Evolutionary conservation across 2,329 filamentous ascomycete genomes (phyloP).

Genomic region (Colletotrichum costaricense): DNA sequence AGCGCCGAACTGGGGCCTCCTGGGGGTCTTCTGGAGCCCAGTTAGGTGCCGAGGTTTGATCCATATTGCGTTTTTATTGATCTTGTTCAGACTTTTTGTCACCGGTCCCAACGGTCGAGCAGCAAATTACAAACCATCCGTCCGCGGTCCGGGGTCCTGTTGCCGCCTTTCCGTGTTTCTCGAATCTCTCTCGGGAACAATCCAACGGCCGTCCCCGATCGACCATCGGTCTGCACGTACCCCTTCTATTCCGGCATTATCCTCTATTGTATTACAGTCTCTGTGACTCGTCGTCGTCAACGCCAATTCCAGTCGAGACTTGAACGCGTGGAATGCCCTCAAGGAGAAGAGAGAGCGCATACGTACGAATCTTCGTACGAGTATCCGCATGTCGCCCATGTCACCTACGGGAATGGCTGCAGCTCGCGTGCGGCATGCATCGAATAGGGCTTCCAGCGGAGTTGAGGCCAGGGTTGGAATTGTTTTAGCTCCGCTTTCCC

Average conservation of each 20-base stretch:
- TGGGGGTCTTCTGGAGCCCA: not conserved
- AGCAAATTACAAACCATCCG: not conserved
- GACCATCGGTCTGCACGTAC: not conserved
- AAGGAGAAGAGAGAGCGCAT: too few species aligned
- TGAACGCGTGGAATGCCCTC: too few species aligned
- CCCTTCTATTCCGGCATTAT: not conserved
- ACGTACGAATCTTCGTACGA: not conserved
- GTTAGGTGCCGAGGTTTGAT: not conserved
- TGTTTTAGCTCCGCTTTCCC: not conserved
- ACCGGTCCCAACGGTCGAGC: not conserved
- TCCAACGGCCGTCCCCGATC: not conserved
- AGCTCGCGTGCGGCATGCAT: not conserved
- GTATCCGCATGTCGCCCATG: too few species aligned
- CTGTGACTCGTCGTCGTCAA: not conserved
- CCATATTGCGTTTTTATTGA: slow-evolving; percentile 1
- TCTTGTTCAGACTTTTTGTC: not conserved
- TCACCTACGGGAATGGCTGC: slow-evolving; percentile 4
- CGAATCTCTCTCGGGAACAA: not conserved
- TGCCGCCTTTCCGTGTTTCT: not conserved
- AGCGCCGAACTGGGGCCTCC: not conserved
- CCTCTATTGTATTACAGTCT: too few species aligned
- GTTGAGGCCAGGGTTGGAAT: not conserved
- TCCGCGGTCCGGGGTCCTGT: not conserved
- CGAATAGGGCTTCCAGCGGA: not conserved
- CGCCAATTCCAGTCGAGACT: not conserved